Base-by-base conservation (phyloP, 2,329 filamentous ascomycete species). In the Nothophaeocryptopus gaeumannii region DNA sequence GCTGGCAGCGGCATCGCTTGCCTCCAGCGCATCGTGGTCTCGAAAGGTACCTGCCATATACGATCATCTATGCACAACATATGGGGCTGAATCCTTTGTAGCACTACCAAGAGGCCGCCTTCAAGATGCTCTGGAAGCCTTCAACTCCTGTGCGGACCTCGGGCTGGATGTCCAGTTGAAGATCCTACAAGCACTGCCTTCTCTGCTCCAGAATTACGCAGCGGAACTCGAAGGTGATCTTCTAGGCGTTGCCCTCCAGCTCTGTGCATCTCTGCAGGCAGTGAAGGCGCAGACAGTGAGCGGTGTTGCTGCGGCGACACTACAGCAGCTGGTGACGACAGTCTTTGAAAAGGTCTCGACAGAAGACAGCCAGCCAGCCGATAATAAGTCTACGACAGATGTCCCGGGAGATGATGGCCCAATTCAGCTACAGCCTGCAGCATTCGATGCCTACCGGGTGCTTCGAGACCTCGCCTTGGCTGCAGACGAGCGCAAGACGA, bases 281-380 rank as follows among this genome's bases (percentile, higher is more conserved):
- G 93, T 88, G 70, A 97, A 96, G 72, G 95, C 91, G 72, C 83
- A 85, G 20, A 90, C 95, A 44, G 90, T 99, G 60, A 95, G 92
- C 66, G 95, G 95, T 62, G 97, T 95, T 1, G 93, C 93, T 8
- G 89, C 92, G 20, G 93, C 93, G n/a, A 97, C 93, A 2, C 75
- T 99, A 46, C 92, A 96, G 70, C 93, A 97, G 69, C 80, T 99
- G 11, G 85, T 97, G 7, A 89, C 93, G 30, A 86, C 88, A 0
- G 87, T 96, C 0, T 97, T 96, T 70, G 93, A 97, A 67, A 93
- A 95, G 67, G 89, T 96, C 2, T 81, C 84, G 0, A 74, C 75
- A 5, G 90, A 96, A 74, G 90, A 96, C 67, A 84, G 84, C 86
- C 71, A 67, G 66, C 63, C 60, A 48, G 61, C 84, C 54, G 74